Conservation (phyloP, 2,329 filamentous ascomycete species). For the Penicillium thymicola region DNA sequence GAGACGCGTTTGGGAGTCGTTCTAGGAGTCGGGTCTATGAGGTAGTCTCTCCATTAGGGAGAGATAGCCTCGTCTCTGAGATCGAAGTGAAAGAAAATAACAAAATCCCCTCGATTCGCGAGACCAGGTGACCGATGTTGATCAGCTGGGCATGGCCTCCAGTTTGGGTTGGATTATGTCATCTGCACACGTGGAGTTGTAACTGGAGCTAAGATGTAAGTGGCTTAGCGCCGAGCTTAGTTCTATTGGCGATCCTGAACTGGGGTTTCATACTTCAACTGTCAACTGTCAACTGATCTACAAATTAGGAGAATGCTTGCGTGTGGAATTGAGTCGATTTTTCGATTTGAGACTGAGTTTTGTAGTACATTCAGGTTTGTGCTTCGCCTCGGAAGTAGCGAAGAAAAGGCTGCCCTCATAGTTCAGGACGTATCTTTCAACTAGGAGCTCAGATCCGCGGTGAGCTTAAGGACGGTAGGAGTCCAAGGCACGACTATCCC, state of each 20-base stretch:
- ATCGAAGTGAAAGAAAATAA: neutral
- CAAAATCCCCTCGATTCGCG: neutral
- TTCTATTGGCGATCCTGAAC: neutral
- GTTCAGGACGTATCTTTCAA: neutral
- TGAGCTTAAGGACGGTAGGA: conserved; percentile 25
- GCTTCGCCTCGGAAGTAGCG: neutral
- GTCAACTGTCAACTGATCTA: neutral
- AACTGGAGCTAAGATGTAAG: neutral
- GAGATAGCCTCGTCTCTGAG: neutral
- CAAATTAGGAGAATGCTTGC: neutral
- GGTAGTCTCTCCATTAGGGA: neutral
- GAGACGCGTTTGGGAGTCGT: neutral
- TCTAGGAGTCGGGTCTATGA: neutral
- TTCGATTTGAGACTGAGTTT: neutral
- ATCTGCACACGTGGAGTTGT: neutral
- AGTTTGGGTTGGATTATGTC: neutral
- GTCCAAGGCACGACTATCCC: conserved; percentile 17
- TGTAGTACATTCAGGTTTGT: neutral
- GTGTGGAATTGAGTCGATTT: neutral
- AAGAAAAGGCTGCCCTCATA: neutral
- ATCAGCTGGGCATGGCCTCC: neutral
- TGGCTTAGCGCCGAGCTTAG: conserved; percentile 1
- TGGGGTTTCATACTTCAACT: neutral
- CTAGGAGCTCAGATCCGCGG: neutral
- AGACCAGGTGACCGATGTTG: conserved; percentile 5